A percentile compares a stretch with the other conserved stretches of the same genome.
Conservation (phyloP, 78 protist species). For the Cavenderia fasciculata region DNA sequence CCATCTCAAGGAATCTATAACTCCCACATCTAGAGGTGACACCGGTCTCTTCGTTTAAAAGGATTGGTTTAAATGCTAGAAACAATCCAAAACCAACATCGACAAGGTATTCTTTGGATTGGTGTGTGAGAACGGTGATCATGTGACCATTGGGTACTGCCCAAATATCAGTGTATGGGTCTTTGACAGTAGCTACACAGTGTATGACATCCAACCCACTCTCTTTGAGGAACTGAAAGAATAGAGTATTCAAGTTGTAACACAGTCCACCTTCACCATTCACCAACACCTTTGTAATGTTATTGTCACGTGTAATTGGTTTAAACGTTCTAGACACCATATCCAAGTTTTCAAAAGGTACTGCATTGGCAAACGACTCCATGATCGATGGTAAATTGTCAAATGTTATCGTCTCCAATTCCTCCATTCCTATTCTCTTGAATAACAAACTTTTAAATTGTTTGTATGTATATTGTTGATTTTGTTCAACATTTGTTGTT, state of each 20-base stretch:
- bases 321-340: too few relatives aligned
- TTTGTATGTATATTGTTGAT: too few relatives aligned
- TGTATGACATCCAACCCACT: not conserved
- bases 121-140: not conserved
- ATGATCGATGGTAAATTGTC: too few relatives aligned
- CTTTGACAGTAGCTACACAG: not conserved
- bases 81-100: constrained; percentile 47
- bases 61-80: constrained; percentile 23
- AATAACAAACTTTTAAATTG: too few relatives aligned
- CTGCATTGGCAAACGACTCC: too few relatives aligned
- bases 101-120: not conserved
- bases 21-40: not conserved
- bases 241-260: not conserved
- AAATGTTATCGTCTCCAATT: too few relatives aligned
- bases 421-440: too few relatives aligned
- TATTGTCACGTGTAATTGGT: not conserved
- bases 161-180: not conserved
- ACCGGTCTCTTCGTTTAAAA: not conserved
- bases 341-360: too few relatives aligned
- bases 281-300: not conserved
- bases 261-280: not conserved
- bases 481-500: too few relatives aligned
- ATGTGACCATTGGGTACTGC: constrained; percentile 3
- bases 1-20: not conserved
- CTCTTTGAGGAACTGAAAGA: not conserved